Base-by-base conservation (phyloP, 2,329 filamentous ascomycete genomes). In the Botrytis medusae region DNA sequence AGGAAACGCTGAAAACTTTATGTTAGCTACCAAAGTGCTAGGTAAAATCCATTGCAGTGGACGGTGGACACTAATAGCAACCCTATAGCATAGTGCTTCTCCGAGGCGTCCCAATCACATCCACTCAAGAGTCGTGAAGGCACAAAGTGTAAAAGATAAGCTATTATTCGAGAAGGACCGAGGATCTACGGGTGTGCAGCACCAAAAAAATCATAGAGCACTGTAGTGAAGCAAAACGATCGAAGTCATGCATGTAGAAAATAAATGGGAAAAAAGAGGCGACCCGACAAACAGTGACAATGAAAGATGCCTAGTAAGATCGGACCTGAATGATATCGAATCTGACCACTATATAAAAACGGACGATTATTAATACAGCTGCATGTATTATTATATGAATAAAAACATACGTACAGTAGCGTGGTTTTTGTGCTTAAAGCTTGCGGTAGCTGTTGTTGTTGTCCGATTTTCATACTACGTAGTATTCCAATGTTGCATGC, bases 401-500 rank as follows among this genome's bases (percentile, higher is more conserved):
- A 9, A n/a, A 54, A 29, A 22, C 25, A 40, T 40, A 22, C 22
- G 46, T 40, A 40, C 44, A 32, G 44, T 25, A 68, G 64, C 29
- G 46, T 54, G 29, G 37, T 42, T 48, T 57, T 9, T 14, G 18
- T 48, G 25, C 34, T 34, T 42, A 16, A 54, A n/a, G 34, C 64
- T 54, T 54, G 46, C 46, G 25, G 48, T 57, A 67, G 44, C 44
- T n/a, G 32, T 44, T 42, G 61, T 22, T 32, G 48, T 42, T 68
- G 48, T 42, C 65, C 65, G 51, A 40, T 69, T 59, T 32, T 32
- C 65, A 69, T 69, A 69, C 65, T 44, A 69, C 65, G 65, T 69
- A 69, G 48, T 57, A 69, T 69, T 37, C 44, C 48, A 69, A 69
- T 69, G 65, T 69, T 69, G 65, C 65, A 69, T 69, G 34, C 22